phyloP scores from a whole-genome alignment of 2,329 filamentous ascomycete genomes.

The Shiraia bambusicola region DNA sequence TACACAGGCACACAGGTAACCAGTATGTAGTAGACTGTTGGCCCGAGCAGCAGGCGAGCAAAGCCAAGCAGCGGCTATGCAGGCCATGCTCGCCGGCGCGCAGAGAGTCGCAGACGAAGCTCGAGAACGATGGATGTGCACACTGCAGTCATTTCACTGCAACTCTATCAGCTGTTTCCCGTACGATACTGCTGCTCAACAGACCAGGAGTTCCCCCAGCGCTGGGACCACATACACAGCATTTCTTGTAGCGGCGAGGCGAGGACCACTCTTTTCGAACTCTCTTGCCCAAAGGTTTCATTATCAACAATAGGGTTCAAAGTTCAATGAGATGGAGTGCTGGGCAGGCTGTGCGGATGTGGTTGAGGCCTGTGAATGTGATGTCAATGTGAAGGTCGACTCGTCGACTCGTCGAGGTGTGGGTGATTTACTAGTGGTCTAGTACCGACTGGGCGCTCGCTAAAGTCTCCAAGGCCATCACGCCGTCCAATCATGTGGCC shows the following conservation, averaged over 20 bases:
- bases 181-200: constrained; percentile 2
- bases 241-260: too few relatives aligned
- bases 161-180: constrained; percentile 2
- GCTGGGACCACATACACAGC: too few relatives aligned
- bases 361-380: constrained; percentile 13
- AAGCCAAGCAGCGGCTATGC: constrained; percentile 26
- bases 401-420: too few relatives aligned
- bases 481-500: constrained; percentile 16
- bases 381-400: too few relatives aligned
- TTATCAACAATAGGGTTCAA: too few relatives aligned
- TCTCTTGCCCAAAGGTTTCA: too few relatives aligned
- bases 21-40: too few relatives aligned
- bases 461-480: constrained; percentile 9
- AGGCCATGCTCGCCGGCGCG: constrained; percentile 24
- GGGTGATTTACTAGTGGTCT: too few relatives aligned
- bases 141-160: constrained; percentile 11
- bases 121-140: constrained; percentile 15
- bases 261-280: too few relatives aligned
- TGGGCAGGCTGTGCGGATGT: too few relatives aligned
- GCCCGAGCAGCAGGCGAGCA: constrained; percentile 24
- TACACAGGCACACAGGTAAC: neutral
- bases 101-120: constrained; percentile 18
- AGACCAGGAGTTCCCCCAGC: too few relatives aligned
- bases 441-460: constrained; percentile 10
- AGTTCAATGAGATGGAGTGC: too few relatives aligned